Conservation (phyloP, 148 eudicot species). For the Chenopodium album region DNA sequence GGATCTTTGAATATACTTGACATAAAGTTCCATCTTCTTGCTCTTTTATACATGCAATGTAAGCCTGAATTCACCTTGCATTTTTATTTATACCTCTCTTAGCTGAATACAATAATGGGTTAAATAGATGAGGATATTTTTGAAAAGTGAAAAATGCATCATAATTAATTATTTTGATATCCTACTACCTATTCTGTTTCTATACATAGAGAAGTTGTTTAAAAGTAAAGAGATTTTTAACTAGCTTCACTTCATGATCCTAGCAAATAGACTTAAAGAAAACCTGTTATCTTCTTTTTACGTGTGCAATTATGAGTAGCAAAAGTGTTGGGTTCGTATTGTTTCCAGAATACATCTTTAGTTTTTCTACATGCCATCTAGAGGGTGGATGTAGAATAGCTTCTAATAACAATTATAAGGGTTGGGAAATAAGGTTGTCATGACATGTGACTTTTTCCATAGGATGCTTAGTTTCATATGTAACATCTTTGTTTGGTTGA, state of each 20-base stretch:
- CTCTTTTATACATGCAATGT: not conserved
- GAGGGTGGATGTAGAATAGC: not conserved
- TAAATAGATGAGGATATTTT: not conserved
- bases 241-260: not conserved
- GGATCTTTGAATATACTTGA: not conserved
- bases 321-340: not conserved
- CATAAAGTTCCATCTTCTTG: not conserved
- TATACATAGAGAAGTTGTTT: too few species aligned
- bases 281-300: not conserved
- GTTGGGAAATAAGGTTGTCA: not conserved
- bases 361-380: not conserved
- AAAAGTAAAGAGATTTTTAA: too few species aligned
- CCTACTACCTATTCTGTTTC: not conserved
- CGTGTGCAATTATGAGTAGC: not conserved
- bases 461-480: not conserved
- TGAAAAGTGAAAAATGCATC: not conserved
- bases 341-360: not conserved
- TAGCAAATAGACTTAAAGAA: not conserved
- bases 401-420: not conserved
- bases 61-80: not conserved
- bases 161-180: too few species aligned
- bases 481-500: not conserved
- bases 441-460: not conserved
- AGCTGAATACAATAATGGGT: not conserved
- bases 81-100: too few species aligned